phyloP scores from a whole-genome alignment of 2,329 filamentous ascomycete genomes.

The Cadophora luteo-olivacea region DNA sequence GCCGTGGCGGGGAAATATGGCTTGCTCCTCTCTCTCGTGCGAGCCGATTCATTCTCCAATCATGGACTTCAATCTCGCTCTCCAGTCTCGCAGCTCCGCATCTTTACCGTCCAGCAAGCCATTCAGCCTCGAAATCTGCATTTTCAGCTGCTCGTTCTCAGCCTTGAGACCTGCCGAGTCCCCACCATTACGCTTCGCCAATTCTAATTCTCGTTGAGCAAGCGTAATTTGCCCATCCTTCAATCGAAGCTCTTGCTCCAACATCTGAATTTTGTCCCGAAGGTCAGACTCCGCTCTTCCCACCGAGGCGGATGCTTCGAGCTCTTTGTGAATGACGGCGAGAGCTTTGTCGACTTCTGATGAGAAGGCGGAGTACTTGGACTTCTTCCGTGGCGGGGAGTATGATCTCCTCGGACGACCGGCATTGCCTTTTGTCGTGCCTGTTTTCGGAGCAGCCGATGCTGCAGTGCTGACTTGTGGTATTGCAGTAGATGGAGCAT shows the following conservation, averaged over 20 bases:
- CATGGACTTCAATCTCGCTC: constrained; percentile 30
- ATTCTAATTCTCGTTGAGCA: constrained; percentile 24
- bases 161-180: constrained; percentile 16
- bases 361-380: constrained; percentile 34
- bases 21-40: neutral
- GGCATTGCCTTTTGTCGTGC: constrained; percentile 10
- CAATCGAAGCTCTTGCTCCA: constrained; percentile 34
- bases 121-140: constrained; percentile 23
- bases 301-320: constrained; percentile 29
- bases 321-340: constrained; percentile 31
- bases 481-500: neutral
- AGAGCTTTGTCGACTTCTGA: constrained; percentile 36
- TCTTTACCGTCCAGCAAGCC: constrained; percentile 30
- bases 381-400: constrained; percentile 33
- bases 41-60: constrained; percentile 21
- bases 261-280: constrained; percentile 26
- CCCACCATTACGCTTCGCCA: constrained; percentile 18
- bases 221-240: constrained; percentile 32
- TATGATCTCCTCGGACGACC: constrained; percentile 20
- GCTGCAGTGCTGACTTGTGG: too few relatives aligned
- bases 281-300: constrained; percentile 26
- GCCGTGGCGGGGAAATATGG: neutral
- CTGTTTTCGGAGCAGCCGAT: neutral
- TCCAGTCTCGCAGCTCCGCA: constrained; percentile 32
- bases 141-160: constrained; percentile 25